Evolutionary conservation across 768 basidiomycete genomes (phyloP).

Genomic region (Leccinum broughii): DNA sequence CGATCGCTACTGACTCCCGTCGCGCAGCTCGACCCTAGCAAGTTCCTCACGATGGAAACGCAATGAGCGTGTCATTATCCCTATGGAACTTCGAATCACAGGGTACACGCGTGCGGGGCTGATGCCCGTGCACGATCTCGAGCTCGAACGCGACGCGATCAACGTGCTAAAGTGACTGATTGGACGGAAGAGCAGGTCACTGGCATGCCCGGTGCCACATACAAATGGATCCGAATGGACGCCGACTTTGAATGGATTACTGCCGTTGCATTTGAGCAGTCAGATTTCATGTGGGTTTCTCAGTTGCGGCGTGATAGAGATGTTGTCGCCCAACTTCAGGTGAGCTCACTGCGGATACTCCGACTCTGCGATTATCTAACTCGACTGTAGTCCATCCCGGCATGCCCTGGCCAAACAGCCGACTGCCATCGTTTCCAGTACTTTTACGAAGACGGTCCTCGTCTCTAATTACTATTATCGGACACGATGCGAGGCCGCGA

Average conservation of each 20-base stretch:
- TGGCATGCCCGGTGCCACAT: conserved; percentile 84
- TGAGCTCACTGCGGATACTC: conserved; percentile 37
- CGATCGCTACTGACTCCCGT: neutral
- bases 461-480: conserved; percentile 96
- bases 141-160: conserved; percentile 10
- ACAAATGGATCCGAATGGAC: conserved; percentile 99
- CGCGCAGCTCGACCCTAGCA: conserved; percentile 24
- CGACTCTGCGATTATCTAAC: conserved; percentile 8
- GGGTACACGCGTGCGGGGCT: conserved; percentile 36
- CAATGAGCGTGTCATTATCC: conserved; percentile 54
- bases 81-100: conserved; percentile 45
- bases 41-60: conserved; percentile 33
- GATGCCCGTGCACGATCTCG: conserved; percentile 20
- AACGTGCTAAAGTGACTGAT: conserved; percentile 75
- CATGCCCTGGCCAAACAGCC: conserved; percentile 78
- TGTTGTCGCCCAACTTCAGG: conserved; percentile 96
- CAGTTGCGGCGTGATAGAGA: conserved; percentile 95
- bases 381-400: conserved; percentile 70
- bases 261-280: conserved; percentile 88
- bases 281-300: conserved; percentile 98
- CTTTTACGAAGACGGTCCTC: conserved; percentile 88
- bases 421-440: conserved; percentile 84
- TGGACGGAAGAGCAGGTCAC: conserved; percentile 92
- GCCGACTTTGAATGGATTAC: conserved; percentile 99
- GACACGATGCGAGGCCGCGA: conserved; percentile 91